Base-by-base conservation (phyloP, 2,329 filamentous ascomycete species). In the Helotiales sp. region DNA sequence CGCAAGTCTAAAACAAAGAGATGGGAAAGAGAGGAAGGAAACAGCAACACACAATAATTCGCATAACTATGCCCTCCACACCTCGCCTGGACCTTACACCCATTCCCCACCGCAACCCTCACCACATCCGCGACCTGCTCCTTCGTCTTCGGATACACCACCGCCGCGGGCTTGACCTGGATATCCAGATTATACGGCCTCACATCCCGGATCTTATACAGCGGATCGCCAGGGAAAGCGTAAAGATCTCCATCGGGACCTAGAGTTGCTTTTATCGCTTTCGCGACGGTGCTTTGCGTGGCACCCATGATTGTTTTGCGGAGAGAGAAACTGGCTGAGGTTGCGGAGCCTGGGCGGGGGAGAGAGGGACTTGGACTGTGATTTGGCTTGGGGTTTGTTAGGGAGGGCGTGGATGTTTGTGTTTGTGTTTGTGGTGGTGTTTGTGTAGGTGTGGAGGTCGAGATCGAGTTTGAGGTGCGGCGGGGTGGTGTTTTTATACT, bases 31-130 rank as follows among this genome's bases (percentile, higher is more conserved):
- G n/a, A 40, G 4, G 13, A 26, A 43, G 7, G 7, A 24, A 47
- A 7, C n/a, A 20, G 43, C 34, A 40, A 60, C 47, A 50, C 63
- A 72, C 72, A 68, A 47, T 73, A 84, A 45, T 83, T 85, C 0
- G 78, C 85, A 74, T 85, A 87, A 47, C 81, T 83, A 72, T 87
- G 85, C 0, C 85, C 85, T 13, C 85, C 85, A 43, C 81, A 80
- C 67, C 81, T 82, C 2, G 84, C 78, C 50, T 84, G 83, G 3
- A 87, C 81, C 49, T 83, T 83, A 28, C 83, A 76, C 13, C 76
- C 76, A 50, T 75, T 68, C 26, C 79, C 71, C 0, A 74, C 73
- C 1, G 83, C 84, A 65, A 84, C 86, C 49, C 76, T 75, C 15
- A 87, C 79, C 3, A 84, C 80, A 3, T 76, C 77, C 6, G 81